These are phyloP conservation scores for Thalia dealbata DNA, from an alignment of 176 grass and related monocot species.

Conservation along the genomic window DNA sequence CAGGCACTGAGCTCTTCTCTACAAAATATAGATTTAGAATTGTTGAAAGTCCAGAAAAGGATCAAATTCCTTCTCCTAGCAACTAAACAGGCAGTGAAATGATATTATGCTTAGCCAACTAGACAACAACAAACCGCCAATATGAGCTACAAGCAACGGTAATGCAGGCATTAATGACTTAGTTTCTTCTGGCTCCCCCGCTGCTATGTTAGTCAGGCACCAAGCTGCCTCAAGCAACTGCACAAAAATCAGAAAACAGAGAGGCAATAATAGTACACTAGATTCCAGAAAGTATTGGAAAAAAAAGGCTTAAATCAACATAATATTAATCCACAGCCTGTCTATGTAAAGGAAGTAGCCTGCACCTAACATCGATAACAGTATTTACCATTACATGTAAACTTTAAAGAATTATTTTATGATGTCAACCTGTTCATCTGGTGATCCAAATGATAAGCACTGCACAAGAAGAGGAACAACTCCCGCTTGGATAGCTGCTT, in stretches of 20 bases:
- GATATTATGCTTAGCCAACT: constrained; percentile 20
- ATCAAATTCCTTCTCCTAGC: not conserved
- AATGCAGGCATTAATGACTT: constrained; percentile 64
- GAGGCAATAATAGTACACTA: not conserved
- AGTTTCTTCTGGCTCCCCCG: constrained; percentile 78
- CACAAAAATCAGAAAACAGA: constrained; percentile 19
- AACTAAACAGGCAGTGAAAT: not conserved
- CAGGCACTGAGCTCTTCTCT: constrained; percentile 72
- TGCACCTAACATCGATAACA: not conserved
- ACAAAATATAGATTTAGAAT: constrained; percentile 29
- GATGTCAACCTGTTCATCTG: constrained; percentile 75
- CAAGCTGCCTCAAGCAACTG: constrained; percentile 94
- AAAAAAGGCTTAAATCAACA: not conserved
- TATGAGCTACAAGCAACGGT: constrained; percentile 85
- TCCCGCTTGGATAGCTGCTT: constrained; percentile 78
- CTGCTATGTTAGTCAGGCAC: constrained; percentile 95
- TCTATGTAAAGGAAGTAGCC: not conserved
- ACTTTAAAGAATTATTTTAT: not conserved
- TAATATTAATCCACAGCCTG: not conserved
- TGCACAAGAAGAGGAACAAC: constrained; percentile 74
- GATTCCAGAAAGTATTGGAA: not conserved
- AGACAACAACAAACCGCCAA: constrained; percentile 55
- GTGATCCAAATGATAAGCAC: constrained; percentile 78
- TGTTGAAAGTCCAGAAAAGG: not conserved
- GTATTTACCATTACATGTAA: not conserved